Conservation (phyloP, 2,329 filamentous ascomycete genomes). For the Monascus ruber region DNA sequence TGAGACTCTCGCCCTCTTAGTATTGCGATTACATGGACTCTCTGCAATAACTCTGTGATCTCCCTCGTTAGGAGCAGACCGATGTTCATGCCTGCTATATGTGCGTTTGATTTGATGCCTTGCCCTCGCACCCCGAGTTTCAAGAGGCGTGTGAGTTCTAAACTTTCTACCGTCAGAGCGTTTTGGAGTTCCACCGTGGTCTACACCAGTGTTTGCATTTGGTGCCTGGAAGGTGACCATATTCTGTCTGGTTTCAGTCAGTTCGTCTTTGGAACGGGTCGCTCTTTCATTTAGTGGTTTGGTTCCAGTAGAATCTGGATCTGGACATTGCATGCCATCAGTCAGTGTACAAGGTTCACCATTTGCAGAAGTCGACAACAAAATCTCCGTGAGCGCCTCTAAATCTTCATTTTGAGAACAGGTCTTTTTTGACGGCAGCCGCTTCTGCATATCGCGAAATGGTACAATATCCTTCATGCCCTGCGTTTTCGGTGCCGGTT, state of each 20-base stretch:
- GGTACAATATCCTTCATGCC: constrained; percentile 15
- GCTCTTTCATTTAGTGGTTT: not conserved
- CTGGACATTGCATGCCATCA: not conserved
- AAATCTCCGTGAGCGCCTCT: constrained; percentile 18
- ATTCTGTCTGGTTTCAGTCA: no score
- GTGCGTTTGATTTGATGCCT: constrained; percentile 11
- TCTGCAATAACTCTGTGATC: not conserved
- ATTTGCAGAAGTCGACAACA: constrained; percentile 13
- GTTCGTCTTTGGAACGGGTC: no score
- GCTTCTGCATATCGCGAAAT: constrained; percentile 19
- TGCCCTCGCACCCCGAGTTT: constrained; percentile 3
- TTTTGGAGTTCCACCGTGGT: not conserved
- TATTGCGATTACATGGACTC: constrained; percentile 4
- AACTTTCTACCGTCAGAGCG: not conserved
- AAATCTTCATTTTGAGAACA: constrained; percentile 10
- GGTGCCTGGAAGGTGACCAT: constrained; percentile 12
- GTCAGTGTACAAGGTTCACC: not conserved
- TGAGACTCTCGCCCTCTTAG: constrained; percentile 7
- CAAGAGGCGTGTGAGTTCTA: not conserved
- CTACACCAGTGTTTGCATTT: not conserved
- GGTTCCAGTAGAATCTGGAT: not conserved
- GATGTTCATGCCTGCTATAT: constrained; percentile 9
- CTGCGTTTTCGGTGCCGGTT: constrained; percentile 2
- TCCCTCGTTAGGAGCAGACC: not conserved
- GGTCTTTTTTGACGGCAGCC: constrained; percentile 7